Percentiles rank a stretch among this genome's conserved stretches.
Evolutionary conservation across 2,329 filamentous ascomycete genomes (phyloP).

Genomic region (Lasiodiplodia sp.): DNA sequence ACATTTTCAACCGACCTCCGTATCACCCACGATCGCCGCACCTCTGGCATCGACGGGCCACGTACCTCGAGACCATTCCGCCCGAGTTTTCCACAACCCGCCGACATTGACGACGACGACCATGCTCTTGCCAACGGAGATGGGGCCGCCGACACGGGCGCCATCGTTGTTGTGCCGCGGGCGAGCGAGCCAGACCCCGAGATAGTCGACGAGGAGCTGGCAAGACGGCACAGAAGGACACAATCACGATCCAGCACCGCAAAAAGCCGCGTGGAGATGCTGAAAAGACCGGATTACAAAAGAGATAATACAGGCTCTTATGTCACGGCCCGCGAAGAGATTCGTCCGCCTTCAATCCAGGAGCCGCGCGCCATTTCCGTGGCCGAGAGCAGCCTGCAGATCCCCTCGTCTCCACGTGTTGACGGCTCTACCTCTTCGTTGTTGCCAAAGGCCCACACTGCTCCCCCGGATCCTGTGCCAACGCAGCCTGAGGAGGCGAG

Average conservation of each 20-base stretch:
- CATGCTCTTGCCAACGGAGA: constrained; percentile 36
- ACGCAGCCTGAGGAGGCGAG: background rate
- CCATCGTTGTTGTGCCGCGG: constrained; percentile 15
- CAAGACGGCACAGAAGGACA: background rate
- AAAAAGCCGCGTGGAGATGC: background rate
- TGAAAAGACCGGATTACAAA: background rate
- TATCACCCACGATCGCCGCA: constrained; percentile 51
- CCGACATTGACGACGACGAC: constrained; percentile 41
- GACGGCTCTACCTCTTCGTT: constrained; percentile 46
- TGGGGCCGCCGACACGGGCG: background rate
- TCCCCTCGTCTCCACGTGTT: constrained; percentile 38
- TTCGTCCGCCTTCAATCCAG: background rate
- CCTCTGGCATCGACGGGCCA: constrained; percentile 51
- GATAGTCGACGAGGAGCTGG: constrained; percentile 19
- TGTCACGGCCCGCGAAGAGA: constrained; percentile 21
- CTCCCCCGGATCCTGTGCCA: background rate
- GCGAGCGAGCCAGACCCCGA: constrained; percentile 15
- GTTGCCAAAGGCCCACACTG: constrained; percentile 44
- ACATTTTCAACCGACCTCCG: constrained; percentile 61
- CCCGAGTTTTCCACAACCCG: constrained; percentile 53
- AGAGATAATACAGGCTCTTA: constrained; percentile 23
- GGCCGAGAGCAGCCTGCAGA: constrained; percentile 26
- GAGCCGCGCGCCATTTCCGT: constrained; percentile 4
- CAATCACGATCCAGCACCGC: constrained; percentile 1
- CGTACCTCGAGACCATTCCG: constrained; percentile 47